A percentile compares a stretch with the other conserved stretches of the same genome.
These are phyloP conservation scores for Saccharomyces hybrid DNA, from an alignment of 1,139 yeast species.

Conservation along the genomic window DNA sequence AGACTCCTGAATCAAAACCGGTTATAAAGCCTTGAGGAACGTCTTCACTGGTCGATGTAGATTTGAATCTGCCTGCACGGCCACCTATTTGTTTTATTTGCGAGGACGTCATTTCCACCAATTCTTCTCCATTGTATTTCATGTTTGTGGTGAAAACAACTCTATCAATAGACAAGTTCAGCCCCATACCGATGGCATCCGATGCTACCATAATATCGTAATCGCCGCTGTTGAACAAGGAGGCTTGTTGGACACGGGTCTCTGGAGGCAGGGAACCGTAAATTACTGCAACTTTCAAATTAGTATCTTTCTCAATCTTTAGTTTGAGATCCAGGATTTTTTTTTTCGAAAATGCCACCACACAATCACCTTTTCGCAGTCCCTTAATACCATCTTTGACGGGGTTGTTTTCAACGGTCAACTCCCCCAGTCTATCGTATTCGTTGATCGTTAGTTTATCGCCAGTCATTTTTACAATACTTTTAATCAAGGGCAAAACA, in stretches of 20 bases:
- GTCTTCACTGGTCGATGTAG: constrained; percentile 13
- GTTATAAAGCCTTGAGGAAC: constrained; percentile 51
- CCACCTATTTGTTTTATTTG: constrained; percentile 91
- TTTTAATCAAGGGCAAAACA: constrained; percentile 56
- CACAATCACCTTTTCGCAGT: constrained; percentile 71
- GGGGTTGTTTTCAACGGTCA: constrained; percentile 46
- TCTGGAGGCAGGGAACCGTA: constrained; percentile 97
- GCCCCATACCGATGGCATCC: constrained; percentile 97
- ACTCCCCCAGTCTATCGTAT: constrained; percentile 68
- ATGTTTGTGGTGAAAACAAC: constrained; percentile 60
- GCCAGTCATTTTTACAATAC: constrained; percentile 61
- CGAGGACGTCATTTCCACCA: constrained; percentile 47
- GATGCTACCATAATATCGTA: constrained; percentile 83
- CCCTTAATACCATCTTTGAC: constrained; percentile 33
- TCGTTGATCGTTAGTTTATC: constrained; percentile 62
- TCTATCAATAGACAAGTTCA: constrained; percentile 74
- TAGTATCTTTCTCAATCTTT: constrained; percentile 52
- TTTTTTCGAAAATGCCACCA: constrained; percentile 77
- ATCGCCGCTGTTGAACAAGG: constrained; percentile 63
- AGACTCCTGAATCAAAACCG: constrained; percentile 41
- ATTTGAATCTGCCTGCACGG: constrained; percentile 77
- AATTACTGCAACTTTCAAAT: constrained; percentile 73
- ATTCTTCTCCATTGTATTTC: constrained; percentile 63
- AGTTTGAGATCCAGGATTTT: constrained; percentile 60
- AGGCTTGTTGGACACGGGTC: constrained; percentile 79